Evolutionary conservation across 805 yeast genomes (phyloP).

Genomic region (Suhomyces emberorum): DNA sequence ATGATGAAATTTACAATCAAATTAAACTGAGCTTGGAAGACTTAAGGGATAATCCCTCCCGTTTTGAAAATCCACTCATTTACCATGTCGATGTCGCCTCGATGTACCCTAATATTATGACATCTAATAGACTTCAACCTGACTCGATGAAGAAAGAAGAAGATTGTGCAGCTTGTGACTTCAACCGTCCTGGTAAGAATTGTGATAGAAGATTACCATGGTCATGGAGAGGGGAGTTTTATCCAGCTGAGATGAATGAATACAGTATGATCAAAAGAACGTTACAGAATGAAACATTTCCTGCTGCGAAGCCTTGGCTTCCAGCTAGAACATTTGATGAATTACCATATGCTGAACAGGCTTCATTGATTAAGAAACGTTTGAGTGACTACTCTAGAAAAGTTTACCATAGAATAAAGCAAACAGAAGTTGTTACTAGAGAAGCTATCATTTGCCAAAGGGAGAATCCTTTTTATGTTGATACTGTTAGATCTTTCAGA

Average conservation of each 20-base stretch:
- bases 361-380: conserved; percentile 67
- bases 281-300: conserved; percentile 72
- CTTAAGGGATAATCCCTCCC: conserved; percentile 56
- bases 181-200: conserved; percentile 88
- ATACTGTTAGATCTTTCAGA: conserved; percentile 91
- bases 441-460: conserved; percentile 96
- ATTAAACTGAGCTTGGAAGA: conserved; percentile 56
- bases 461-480: conserved; percentile 94
- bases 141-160: conserved; percentile 95
- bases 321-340: conserved; percentile 71
- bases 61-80: conserved; percentile 79
- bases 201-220: conserved; percentile 92
- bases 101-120: conserved; percentile 99
- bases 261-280: conserved; percentile 87
- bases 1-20: conserved; percentile 64
- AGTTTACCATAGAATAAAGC: conserved; percentile 76
- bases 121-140: conserved; percentile 94
- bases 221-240: conserved; percentile 98
- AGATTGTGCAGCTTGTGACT: conserved; percentile 97
- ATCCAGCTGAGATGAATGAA: conserved; percentile 87
- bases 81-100: conserved; percentile 99
- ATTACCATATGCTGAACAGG: conserved; percentile 74
- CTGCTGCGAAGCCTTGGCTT: conserved; percentile 53
- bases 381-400: conserved; percentile 81
- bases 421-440: conserved; percentile 78